phyloP scores from a whole-genome alignment of 768 basidiomycete genomes.

The Naematelia aurantialba region DNA sequence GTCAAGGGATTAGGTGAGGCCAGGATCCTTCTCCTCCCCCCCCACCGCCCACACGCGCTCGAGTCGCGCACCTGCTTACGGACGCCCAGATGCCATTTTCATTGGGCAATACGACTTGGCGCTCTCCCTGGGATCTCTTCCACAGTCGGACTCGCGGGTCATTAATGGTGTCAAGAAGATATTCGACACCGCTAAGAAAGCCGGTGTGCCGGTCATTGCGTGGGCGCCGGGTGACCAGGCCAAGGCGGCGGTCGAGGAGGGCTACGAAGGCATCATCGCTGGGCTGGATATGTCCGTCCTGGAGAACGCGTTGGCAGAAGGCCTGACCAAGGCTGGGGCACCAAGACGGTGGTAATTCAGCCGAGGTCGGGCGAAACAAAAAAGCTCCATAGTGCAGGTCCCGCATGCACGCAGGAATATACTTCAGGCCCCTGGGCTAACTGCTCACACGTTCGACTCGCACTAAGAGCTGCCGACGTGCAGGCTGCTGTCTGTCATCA shows the following conservation, averaged over 20 bases:
- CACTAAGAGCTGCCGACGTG: no score
- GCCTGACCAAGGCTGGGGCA: slow-evolving; percentile 8
- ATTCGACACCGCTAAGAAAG: slow-evolving; percentile 9
- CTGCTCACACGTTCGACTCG: no score
- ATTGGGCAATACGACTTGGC: slow-evolving; percentile 19
- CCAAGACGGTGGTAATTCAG: slow-evolving; percentile 5
- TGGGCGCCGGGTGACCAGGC: slow-evolving; percentile 15
- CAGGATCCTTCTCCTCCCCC: not conserved
- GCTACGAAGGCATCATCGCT: slow-evolving; percentile 12
- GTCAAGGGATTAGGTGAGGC: slow-evolving; percentile 15
- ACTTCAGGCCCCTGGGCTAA: no score
- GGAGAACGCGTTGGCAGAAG: slow-evolving; percentile 3
- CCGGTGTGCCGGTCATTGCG: slow-evolving; percentile 13
- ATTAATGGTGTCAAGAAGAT: slow-evolving; percentile 15
- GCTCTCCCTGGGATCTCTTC: slow-evolving; percentile 11
- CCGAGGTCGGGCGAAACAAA: no score
- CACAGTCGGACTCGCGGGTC: slow-evolving; percentile 10
- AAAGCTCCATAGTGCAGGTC: no score
- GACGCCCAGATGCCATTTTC: slow-evolving; percentile 11
- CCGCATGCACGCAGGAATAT: no score
- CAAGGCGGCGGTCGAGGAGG: slow-evolving; percentile 8
- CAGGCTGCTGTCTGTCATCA: no score
- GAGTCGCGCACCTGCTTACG: no score
- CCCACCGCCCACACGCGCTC: no score
- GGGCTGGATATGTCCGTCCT: slow-evolving; percentile 13